These are phyloP conservation scores for Rubroboletus pulcherrimus DNA, from an alignment of 768 basidiomycete species.

Conservation along the genomic window DNA sequence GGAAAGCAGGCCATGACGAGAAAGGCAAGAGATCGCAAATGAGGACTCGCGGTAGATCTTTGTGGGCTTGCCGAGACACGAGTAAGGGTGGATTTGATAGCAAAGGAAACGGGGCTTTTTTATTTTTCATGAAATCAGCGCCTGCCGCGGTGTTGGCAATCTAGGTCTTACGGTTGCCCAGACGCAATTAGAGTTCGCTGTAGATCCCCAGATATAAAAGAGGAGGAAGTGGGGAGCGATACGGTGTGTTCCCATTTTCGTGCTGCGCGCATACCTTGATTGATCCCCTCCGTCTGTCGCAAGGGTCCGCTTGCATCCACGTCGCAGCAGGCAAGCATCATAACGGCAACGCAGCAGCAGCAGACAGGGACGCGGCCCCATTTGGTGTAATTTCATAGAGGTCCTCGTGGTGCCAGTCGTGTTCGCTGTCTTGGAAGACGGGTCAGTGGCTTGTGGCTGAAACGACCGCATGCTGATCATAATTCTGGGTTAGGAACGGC, in stretches of 20 bases:
- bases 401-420: constrained; percentile 1
- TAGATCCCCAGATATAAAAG: constrained; percentile 30
- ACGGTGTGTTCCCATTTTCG: constrained; percentile 15
- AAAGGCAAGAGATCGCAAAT: constrained; percentile 28
- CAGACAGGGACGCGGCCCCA: background rate
- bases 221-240: constrained; percentile 7
- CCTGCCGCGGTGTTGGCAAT: constrained; percentile 30
- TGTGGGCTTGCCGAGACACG: constrained; percentile 27
- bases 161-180: constrained; percentile 16
- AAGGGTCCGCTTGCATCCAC: constrained; percentile 5
- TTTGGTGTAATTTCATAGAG: constrained; percentile 1
- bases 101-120: constrained; percentile 27
- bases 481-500: constrained; percentile 3
- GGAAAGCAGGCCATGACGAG: constrained; percentile 29
- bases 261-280: constrained; percentile 11
- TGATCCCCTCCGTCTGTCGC: background rate
- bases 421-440: constrained; percentile 6
- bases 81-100: constrained; percentile 28
- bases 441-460: constrained; percentile 20
- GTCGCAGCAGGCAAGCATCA: constrained; percentile 8
- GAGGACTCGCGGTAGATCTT: constrained; percentile 18
- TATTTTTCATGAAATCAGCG: constrained; percentile 26
- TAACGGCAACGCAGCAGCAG: constrained; percentile 10
- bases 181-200: constrained; percentile 30
- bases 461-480: constrained; percentile 17